These are phyloP conservation scores for Alternaria hordeiaustralica DNA, from an alignment of 2,329 filamentous ascomycete species.

Conservation along the genomic window DNA sequence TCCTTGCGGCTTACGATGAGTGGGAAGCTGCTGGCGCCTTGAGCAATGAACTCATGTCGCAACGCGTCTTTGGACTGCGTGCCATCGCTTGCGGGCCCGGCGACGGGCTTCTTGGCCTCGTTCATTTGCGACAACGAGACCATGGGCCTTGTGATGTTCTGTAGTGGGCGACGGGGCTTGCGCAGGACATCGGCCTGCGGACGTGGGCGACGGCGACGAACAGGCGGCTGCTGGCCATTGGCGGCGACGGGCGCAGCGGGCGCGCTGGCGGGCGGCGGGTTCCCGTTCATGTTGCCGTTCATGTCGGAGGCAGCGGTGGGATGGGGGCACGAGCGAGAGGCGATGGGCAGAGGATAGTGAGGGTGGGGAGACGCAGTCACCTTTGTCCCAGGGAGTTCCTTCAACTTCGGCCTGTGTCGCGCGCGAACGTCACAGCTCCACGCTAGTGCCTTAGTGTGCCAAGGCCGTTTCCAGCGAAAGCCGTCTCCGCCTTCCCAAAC, in stretches of 20 bases:
- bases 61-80: constrained; percentile 29
- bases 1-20: constrained; percentile 84
- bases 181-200: constrained; percentile 48
- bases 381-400: constrained; percentile 8
- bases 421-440: constrained; percentile 23
- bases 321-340: constrained; percentile 31
- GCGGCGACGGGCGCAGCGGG: constrained; percentile 33
- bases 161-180: constrained; percentile 41
- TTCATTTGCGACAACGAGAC: constrained; percentile 45
- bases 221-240: constrained; percentile 43
- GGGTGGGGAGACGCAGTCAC: constrained; percentile 11
- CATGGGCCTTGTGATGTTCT: constrained; percentile 41
- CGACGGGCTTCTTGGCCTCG: constrained; percentile 23
- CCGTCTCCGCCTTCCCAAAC: constrained; percentile 10
- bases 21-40: constrained; percentile 54
- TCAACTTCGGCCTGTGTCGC: constrained; percentile 4
- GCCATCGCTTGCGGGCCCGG: constrained; percentile 14
- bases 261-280: constrained; percentile 21
- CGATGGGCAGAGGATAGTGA: constrained; percentile 35
- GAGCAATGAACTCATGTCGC: constrained; percentile 33
- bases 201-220: constrained; percentile 42
- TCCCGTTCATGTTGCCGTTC: constrained; percentile 31
- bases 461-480: constrained; percentile 7
- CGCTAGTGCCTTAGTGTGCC: constrained; percentile 13
- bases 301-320: constrained; percentile 17